These are phyloP conservation scores for Bjerkandera adusta DNA, from an alignment of 1,284 basidiomycete genomes.

Conservation along the genomic window DNA sequence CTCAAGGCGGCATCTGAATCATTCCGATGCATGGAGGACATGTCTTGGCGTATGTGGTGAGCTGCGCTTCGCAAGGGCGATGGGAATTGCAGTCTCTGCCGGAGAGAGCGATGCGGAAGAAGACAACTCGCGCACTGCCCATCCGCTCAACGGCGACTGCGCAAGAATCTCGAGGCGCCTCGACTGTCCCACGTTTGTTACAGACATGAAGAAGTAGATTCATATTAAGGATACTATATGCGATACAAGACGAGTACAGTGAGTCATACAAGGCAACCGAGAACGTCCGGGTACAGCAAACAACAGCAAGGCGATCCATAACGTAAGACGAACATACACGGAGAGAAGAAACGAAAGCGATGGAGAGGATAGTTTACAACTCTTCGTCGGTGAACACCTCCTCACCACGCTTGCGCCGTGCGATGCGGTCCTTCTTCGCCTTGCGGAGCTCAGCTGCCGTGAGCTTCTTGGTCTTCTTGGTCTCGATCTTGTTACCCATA, in stretches of 20 bases:
- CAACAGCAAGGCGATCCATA: slow-evolving; percentile 14
- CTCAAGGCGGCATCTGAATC: no score
- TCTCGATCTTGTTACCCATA: slow-evolving; percentile 93
- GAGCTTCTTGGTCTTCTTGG: slow-evolving; percentile 83
- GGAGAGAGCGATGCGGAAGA: no score
- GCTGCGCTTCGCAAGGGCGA: no score
- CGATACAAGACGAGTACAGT: slow-evolving; percentile 10
- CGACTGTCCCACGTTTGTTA: no score
- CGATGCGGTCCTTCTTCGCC: slow-evolving; percentile 94
- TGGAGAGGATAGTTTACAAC: slow-evolving; percentile 35
- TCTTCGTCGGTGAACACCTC: slow-evolving; percentile 70
- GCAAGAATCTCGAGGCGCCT: no score
- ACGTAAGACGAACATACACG: slow-evolving; percentile 11
- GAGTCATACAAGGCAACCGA: slow-evolving; percentile 12
- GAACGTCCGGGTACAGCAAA: slow-evolving; percentile 11
- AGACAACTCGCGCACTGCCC: no score
- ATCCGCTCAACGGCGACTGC: no score
- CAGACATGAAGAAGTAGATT: slow-evolving; percentile 7
- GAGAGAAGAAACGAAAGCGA: slow-evolving; percentile 13
- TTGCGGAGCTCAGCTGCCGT: slow-evolving; percentile 82
- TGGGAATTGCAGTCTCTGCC: no score
- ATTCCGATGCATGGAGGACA: no score
- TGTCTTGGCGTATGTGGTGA: no score
- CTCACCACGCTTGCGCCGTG: slow-evolving; percentile 81
- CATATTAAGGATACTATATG: slow-evolving; percentile 5